phyloP scores from a whole-genome alignment of 2,329 filamentous ascomycete species.

The Daldinia eschscholtzii region DNA sequence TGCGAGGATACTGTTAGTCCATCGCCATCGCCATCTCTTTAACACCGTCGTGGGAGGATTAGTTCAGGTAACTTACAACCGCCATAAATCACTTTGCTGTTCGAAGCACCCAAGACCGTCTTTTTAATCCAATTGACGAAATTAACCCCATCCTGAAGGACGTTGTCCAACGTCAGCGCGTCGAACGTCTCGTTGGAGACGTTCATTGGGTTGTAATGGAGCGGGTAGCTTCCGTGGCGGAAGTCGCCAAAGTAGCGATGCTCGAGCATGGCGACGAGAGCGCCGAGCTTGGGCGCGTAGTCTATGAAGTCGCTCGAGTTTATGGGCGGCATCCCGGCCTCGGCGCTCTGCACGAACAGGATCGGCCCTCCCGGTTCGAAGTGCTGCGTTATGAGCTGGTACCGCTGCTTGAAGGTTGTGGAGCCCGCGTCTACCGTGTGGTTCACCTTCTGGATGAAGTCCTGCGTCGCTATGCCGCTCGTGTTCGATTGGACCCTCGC shows the following conservation, averaged over 20 bases:
- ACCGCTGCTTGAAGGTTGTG: slow-evolving; percentile 40
- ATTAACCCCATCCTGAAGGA: slow-evolving; percentile 39
- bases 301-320: slow-evolving; percentile 39
- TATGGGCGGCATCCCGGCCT: slow-evolving; percentile 37
- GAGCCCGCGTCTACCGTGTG: slow-evolving; percentile 27
- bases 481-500: slow-evolving; percentile 28
- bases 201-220: slow-evolving; percentile 28
- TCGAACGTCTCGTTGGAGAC: slow-evolving; percentile 20
- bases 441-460: slow-evolving; percentile 41
- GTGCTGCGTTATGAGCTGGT: slow-evolving; percentile 35
- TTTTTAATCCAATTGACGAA: slow-evolving; percentile 43
- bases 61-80: slow-evolving; percentile 26
- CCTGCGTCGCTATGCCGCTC: slow-evolving; percentile 22
- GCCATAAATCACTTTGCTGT: slow-evolving; percentile 39
- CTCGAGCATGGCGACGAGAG: slow-evolving; percentile 42
- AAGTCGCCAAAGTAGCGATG: slow-evolving; percentile 42
- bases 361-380: slow-evolving; percentile 44
- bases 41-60: no score
- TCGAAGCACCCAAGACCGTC: slow-evolving; percentile 34
- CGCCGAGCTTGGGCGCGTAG: slow-evolving; percentile 39
- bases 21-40: neutral
- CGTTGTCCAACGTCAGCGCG: slow-evolving; percentile 39
- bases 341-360: slow-evolving; percentile 41
- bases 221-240: slow-evolving; percentile 34
- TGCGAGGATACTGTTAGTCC: slow-evolving; percentile 17